Conservation (phyloP, 2,329 filamentous ascomycete genomes). For the Fusarium ambrosium region DNA sequence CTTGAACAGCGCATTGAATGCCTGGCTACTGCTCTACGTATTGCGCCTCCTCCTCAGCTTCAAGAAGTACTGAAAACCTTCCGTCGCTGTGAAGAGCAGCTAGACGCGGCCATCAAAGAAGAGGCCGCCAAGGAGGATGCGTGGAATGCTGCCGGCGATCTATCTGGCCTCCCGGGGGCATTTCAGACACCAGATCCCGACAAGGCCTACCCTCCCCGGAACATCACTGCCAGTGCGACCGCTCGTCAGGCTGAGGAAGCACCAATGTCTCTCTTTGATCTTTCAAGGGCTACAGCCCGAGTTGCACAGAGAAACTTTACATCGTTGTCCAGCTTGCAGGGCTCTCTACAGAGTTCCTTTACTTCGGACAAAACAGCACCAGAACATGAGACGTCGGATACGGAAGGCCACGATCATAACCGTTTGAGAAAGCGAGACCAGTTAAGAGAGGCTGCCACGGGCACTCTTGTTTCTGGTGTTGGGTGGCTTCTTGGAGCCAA, state of each 20-base stretch:
- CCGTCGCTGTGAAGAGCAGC: conserved; percentile 82
- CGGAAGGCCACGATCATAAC: conserved; percentile 45
- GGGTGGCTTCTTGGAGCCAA: conserved; percentile 77
- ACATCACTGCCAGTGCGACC: conserved; percentile 52
- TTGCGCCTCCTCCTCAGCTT: conserved; percentile 77
- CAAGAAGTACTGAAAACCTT: conserved; percentile 83
- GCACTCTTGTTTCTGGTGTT: conserved; percentile 75
- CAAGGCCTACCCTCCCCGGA: conserved; percentile 48
- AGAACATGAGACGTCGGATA: conserved; percentile 43
- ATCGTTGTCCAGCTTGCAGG: conserved; percentile 66
- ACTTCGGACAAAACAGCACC: conserved; percentile 21
- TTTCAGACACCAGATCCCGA: conserved; percentile 57
- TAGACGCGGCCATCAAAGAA: conserved; percentile 73
- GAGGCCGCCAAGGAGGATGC: conserved; percentile 78
- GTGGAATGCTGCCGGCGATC: conserved; percentile 76
- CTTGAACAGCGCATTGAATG: conserved; percentile 87
- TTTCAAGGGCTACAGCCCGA: conserved; percentile 72
- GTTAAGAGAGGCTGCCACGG: conserved; percentile 74
- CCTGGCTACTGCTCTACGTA: conserved; percentile 78
- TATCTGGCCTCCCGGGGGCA: conserved; percentile 68
- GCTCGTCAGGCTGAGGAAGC: conserved; percentile 64
- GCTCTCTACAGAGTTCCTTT: conserved; percentile 41
- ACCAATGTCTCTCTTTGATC: conserved; percentile 75
- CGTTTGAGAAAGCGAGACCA: conserved; percentile 79
- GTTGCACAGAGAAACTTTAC: conserved; percentile 71